These are phyloP conservation scores for Heracleum sosnowskyi DNA, from an alignment of 129 eudicot genomes.

Conservation along the genomic window DNA sequence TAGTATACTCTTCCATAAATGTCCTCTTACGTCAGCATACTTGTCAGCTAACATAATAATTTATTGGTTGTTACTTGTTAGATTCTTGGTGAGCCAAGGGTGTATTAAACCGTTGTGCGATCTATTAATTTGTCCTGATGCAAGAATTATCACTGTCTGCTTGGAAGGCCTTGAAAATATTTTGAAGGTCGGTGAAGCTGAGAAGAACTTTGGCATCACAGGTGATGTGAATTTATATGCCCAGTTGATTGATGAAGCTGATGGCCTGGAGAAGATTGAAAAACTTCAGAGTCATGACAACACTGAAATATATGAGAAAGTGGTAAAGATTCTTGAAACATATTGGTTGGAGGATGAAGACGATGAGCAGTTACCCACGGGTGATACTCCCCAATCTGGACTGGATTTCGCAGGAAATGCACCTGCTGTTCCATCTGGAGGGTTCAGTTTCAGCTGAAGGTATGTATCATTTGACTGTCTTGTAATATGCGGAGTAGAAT, in stretches of 20 bases:
- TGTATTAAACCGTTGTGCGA: constrained; percentile 79
- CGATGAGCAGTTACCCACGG: constrained; percentile 31
- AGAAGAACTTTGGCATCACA: constrained; percentile 26
- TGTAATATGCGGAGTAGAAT: neutral
- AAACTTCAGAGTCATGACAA: constrained; percentile 38
- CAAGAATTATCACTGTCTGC: constrained; percentile 37
- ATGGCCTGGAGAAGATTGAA: constrained; percentile 40
- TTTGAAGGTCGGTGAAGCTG: constrained; percentile 37
- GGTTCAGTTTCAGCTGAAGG: constrained; percentile 31
- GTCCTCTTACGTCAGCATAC: neutral
- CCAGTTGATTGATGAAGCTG: constrained; percentile 37
- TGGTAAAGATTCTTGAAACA: constrained; percentile 35
- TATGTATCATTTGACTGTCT: neutral
- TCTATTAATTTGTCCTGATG: constrained; percentile 31
- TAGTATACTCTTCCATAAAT: neutral
- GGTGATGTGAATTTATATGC: constrained; percentile 32
- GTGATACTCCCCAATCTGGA: constrained; percentile 23
- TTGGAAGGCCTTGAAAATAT: constrained; percentile 42
- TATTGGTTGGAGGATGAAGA: constrained; percentile 37
- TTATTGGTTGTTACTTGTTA: constrained; percentile 27
- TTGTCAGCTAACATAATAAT: constrained; percentile 1
- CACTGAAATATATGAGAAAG: constrained; percentile 40
- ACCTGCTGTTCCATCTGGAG: constrained; percentile 32
- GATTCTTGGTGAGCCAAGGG: constrained; percentile 65
- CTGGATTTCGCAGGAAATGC: constrained; percentile 29